Conservation (phyloP, 2,329 filamentous ascomycete genomes). For the Aspergillus pseudoglaucus region DNA sequence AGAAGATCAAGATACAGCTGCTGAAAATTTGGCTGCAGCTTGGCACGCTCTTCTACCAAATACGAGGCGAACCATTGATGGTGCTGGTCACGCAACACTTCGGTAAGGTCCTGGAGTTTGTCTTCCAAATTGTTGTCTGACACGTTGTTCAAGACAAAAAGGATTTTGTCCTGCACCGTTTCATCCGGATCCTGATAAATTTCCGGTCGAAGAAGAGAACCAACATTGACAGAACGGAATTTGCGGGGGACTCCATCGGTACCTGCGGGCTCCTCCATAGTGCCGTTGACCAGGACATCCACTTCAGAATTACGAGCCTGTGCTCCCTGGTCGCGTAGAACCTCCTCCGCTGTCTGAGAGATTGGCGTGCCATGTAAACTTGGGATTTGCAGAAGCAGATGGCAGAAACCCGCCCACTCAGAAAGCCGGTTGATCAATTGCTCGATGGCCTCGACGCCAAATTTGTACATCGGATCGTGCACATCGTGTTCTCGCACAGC, state of each 20-base stretch:
- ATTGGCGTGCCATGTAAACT: conserved; percentile 79
- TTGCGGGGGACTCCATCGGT: conserved; percentile 59
- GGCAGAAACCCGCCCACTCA: conserved; percentile 95
- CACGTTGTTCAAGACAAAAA: conserved; percentile 95
- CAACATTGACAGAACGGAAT: conserved; percentile 73
- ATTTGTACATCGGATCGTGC: conserved; percentile 94
- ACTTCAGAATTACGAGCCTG: conserved; percentile 46
- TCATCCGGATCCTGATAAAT: conserved; percentile 76
- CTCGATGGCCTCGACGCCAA: conserved; percentile 88
- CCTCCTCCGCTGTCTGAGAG: conserved; percentile 73
- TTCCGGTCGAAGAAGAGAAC: conserved; percentile 57
- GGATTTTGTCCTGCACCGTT: conserved; percentile 82
- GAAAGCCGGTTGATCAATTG: conserved; percentile 75
- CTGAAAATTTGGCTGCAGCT: conserved; percentile 96
- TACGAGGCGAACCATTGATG: conserved; percentile 97
- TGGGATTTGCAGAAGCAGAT: conserved; percentile 73
- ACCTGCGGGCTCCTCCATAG: conserved; percentile 54
- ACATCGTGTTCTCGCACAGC: conserved; percentile 78
- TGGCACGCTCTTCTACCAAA: conserved; percentile 90
- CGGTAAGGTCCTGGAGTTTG: conserved; percentile 75
- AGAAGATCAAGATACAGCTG: conserved; percentile 86
- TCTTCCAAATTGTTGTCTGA: conserved; percentile 80
- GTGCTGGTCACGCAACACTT: conserved; percentile 70
- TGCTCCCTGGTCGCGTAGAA: conserved; percentile 61
- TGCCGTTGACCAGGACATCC: conserved; percentile 61